These are phyloP conservation scores for Cordyceps pruinosa DNA, from an alignment of 2,329 filamentous ascomycete species.

Conservation along the genomic window DNA sequence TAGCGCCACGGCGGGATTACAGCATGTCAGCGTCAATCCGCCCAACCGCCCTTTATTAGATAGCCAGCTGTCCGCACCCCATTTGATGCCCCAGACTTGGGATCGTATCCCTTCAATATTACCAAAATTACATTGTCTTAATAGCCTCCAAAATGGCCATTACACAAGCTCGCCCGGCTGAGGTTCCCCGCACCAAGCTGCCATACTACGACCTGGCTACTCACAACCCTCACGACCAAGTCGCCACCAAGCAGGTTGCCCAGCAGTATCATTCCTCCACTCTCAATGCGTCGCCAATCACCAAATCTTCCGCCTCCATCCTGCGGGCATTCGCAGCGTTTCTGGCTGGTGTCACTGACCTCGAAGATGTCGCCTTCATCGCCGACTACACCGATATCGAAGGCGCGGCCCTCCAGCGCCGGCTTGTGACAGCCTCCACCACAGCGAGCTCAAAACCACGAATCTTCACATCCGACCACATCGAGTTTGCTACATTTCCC, in stretches of 20 bases:
- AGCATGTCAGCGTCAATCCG: constrained; percentile 9
- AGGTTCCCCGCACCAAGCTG: constrained; percentile 9
- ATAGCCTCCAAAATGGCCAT: constrained; percentile 5
- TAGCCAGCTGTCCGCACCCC: neutral
- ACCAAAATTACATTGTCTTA: neutral
- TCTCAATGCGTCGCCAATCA: neutral
- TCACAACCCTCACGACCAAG: constrained; percentile 9
- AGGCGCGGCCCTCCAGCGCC: neutral
- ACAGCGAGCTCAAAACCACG: neutral
- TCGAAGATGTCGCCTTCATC: constrained; percentile 5
- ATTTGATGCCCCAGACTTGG: neutral
- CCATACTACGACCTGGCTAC: constrained; percentile 8
- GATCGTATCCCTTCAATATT: neutral
- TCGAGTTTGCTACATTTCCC: constrained; percentile 2
- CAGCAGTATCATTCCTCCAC: neutral
- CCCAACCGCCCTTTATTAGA: constrained; percentile 4
- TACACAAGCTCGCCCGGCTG: neutral
- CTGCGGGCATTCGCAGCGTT: constrained; percentile 5
- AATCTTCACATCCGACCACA: constrained; percentile 7
- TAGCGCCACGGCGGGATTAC: constrained; percentile 11
- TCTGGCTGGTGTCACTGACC: constrained; percentile 6
- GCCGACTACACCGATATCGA: constrained; percentile 3
- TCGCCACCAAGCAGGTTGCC: neutral
- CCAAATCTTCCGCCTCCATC: neutral
- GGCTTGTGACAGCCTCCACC: neutral